phyloP scores from a whole-genome alignment of 169 alveolate genomes.

The Pseudocohnilembus persalinus region DNA sequence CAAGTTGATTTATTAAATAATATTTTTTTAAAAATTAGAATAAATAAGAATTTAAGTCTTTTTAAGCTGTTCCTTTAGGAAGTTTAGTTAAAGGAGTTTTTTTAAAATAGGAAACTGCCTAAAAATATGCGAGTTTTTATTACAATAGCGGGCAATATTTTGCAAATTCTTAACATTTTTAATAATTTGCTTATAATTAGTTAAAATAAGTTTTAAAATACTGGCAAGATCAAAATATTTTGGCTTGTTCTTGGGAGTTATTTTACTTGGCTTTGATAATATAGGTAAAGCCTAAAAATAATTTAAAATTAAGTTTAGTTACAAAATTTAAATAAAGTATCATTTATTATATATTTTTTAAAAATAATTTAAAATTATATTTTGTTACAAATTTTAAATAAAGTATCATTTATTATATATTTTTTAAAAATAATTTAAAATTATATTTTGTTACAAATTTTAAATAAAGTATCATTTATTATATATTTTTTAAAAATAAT shows the following conservation, averaged over 20 bases:
- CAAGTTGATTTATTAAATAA: not conserved
- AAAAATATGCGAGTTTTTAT: slow-evolving; percentile 37
- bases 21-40: not conserved
- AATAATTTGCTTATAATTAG: slow-evolving; percentile 25
- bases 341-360: too few relatives aligned
- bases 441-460: not conserved
- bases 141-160: slow-evolving; percentile 17
- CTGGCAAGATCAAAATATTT: slow-evolving; percentile 47
- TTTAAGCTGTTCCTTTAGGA: slow-evolving; percentile 16
- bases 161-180: slow-evolving; percentile 8
- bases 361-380: too few relatives aligned
- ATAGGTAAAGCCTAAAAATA: not conserved
- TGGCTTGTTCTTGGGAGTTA: slow-evolving; percentile 51
- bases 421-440: too few relatives aligned
- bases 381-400: too few relatives aligned
- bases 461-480: too few relatives aligned
- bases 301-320: not conserved
- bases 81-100: slow-evolving; percentile 40
- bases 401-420: too few relatives aligned
- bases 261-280: slow-evolving; percentile 36
- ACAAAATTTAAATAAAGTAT: too few relatives aligned
- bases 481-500: too few relatives aligned
- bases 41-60: not conserved
- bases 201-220: slow-evolving; percentile 31
- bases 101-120: slow-evolving; percentile 27